A percentile compares a stretch with the other conserved stretches of the same genome.
Evolutionary conservation across 2,329 filamentous ascomycete genomes (phyloP).

Genomic region (Paraconiothyrium sp.): DNA sequence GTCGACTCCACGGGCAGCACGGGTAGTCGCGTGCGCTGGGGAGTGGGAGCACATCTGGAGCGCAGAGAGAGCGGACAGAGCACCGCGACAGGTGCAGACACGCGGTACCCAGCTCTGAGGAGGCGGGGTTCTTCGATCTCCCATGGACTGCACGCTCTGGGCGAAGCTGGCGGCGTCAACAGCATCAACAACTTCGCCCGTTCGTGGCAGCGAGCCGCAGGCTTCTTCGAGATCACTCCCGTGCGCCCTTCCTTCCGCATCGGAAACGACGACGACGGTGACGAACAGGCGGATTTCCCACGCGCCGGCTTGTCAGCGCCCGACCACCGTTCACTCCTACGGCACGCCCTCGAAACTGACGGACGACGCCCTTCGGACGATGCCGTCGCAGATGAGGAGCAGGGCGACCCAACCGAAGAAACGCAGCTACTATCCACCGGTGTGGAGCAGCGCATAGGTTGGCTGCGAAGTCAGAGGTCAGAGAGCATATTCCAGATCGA

Average conservation of each 20-base stretch:
- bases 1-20: constrained; percentile 48
- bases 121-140: constrained; percentile 58
- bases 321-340: constrained; percentile 54
- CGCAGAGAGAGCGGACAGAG: constrained; percentile 43
- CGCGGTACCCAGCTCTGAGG: constrained; percentile 40
- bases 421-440: constrained; percentile 37
- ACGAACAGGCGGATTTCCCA: constrained; percentile 45
- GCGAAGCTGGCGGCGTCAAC: constrained; percentile 89
- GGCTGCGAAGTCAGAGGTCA: constrained; percentile 42
- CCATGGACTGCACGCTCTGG: constrained; percentile 59
- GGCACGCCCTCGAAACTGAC: constrained; percentile 50
- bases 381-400: constrained; percentile 48
- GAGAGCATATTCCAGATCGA: constrained; percentile 60
- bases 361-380: constrained; percentile 50
- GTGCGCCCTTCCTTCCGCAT: constrained; percentile 77
- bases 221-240: constrained; percentile 87
- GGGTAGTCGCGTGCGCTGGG: constrained; percentile 50
- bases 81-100: constrained; percentile 19
- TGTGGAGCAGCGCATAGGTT: constrained; percentile 39
- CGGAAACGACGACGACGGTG: constrained; percentile 50
- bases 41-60: constrained; percentile 48
- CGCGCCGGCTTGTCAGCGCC: constrained; percentile 45
- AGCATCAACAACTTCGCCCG: constrained; percentile 92
- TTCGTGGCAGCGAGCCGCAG: constrained; percentile 90
- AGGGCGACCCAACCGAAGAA: constrained; percentile 40